Base-by-base conservation (phyloP, 306 rosid species). In the Trichosanthes cucumerina region DNA sequence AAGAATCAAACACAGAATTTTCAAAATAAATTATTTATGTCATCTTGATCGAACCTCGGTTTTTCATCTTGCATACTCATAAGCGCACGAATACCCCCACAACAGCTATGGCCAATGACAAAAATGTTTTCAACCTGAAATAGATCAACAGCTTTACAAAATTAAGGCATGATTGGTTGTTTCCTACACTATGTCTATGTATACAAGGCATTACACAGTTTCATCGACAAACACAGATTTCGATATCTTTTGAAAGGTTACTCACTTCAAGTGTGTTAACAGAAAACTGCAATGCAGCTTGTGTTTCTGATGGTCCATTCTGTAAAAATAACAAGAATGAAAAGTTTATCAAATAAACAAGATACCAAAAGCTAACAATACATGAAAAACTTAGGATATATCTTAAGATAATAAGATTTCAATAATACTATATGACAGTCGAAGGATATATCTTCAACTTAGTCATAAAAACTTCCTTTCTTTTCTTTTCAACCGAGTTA, bases 1-100 rank as follows among this genome's bases (percentile, higher is more conserved):
- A 73, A 28, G 77, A 71, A 47, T 47, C 43, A 8, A 38, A 47
- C 15, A 6, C 38, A 46, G 24, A 3, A 28, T 72, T 72, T 72
- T 72, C 57, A 26, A 47, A 72, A 62, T 16, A 63, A 38, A 38
- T 9, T 1, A 60, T 73, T 19, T 8, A 49, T 8, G 4, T 49
- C 31, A 41, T 38, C 68, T 38, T 44, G 24, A 52, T 78, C 46
- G 31, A 79, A 92, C 99, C 97, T 90, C 69, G 87, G 73, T 80
- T 91, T 76, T 95, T 92, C 90, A 72, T 92, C 96, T 80, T 86
- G 78, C 96, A 95, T 88, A 57, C 97, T 78, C 99, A 95, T 92
- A 52, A 95, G 97, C 73, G 99, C 99, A 53, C 87, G 97, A 80
- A 95, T 95, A 74, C 99, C 99, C 43, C 99, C 99, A 70, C 99